Evolutionary conservation across 305 asterid genomes (phyloP).

Genomic region (Fraxinus platypoda): DNA sequence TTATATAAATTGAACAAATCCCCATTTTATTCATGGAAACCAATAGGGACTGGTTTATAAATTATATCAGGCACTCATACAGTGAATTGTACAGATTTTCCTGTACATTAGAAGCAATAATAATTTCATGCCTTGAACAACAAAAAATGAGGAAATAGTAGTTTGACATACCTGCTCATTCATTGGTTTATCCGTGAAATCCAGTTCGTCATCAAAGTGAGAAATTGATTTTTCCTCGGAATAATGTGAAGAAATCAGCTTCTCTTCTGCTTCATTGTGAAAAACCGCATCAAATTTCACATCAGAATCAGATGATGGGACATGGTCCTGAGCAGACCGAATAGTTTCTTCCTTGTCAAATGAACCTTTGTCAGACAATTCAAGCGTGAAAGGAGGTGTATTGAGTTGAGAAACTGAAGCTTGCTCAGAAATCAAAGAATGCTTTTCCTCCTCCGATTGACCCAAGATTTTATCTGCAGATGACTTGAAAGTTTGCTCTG

Average conservation of each 20-base stretch:
- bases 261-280: conserved; percentile 36
- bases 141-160: neutral
- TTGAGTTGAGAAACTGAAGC: conserved; percentile 23
- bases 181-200: conserved; percentile 33
- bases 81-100: conserved; percentile 1
- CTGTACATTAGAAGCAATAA: conserved; percentile 16
- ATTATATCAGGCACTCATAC: neutral
- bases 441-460: conserved; percentile 21
- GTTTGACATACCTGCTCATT: conserved; percentile 47
- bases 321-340: conserved; percentile 18
- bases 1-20: neutral
- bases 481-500: conserved; percentile 17
- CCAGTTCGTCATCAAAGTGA: conserved; percentile 25
- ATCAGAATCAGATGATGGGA: neutral
- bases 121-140: neutral
- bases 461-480: conserved; percentile 15
- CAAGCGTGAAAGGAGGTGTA: conserved; percentile 32
- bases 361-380: conserved; percentile 28
- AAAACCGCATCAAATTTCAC: conserved; percentile 29
- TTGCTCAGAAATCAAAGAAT: conserved; percentile 19
- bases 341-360: conserved; percentile 33
- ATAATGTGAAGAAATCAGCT: conserved; percentile 34
- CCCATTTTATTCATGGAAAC: neutral
- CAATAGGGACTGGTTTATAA: conserved; percentile 11
- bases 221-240: conserved; percentile 38